These are phyloP conservation scores for Coffea eugenioides DNA, from an alignment of 257 asterid genomes.

Conservation along the genomic window DNA sequence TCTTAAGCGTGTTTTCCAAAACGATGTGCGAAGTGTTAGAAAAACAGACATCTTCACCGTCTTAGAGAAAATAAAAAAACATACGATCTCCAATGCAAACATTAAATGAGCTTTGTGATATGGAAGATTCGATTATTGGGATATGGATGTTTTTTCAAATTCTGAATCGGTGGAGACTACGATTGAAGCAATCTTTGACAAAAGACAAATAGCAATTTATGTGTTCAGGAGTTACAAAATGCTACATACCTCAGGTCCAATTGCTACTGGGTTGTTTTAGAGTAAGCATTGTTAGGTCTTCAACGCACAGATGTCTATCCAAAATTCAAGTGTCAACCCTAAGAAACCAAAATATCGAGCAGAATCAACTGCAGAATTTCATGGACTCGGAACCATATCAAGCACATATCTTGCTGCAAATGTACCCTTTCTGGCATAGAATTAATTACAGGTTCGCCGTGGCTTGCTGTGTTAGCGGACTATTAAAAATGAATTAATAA, in stretches of 20 bases:
- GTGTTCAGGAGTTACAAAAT: neutral
- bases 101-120: conserved; percentile 84
- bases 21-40: conserved; percentile 46
- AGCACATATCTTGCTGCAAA: conserved; percentile 33
- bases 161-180: conserved; percentile 31
- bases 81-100: conserved; percentile 72
- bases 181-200: conserved; percentile 18
- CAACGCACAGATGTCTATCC: conserved; percentile 14
- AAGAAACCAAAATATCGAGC: conserved; percentile 9
- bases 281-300: conserved; percentile 1
- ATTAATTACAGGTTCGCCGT: conserved; percentile 32
- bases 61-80: conserved; percentile 71
- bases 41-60: conserved; percentile 99
- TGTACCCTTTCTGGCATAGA: conserved; percentile 19
- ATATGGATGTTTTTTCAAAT: conserved; percentile 67
- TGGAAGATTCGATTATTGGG: conserved; percentile 94
- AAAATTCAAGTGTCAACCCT: neutral
- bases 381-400: neutral
- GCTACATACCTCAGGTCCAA: conserved; percentile 8
- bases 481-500: neutral
- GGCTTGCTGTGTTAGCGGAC: conserved; percentile 9
- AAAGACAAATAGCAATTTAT: conserved; percentile 2
- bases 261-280: neutral
- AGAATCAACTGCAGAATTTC: conserved; percentile 17
- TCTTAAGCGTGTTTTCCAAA: conserved; percentile 38